These are phyloP conservation scores for Coemansia sp. DNA, from an alignment of 192 early-diverging fungal genomes.

Conservation along the genomic window DNA sequence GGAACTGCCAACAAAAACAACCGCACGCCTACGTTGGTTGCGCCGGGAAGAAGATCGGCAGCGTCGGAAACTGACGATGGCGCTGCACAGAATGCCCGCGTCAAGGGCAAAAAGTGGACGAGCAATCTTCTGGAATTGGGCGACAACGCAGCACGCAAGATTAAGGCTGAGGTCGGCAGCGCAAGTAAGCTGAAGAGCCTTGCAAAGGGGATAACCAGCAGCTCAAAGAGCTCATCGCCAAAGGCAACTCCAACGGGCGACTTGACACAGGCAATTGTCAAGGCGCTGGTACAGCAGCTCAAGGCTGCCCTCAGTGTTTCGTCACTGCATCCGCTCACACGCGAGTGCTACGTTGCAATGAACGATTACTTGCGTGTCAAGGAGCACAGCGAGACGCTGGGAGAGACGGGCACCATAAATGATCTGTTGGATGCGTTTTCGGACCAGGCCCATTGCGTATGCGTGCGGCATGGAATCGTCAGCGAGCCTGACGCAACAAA, in stretches of 20 bases:
- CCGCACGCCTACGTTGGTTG: conserved; percentile 53
- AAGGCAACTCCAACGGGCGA: conserved; percentile 15
- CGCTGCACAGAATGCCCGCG: conserved; percentile 1
- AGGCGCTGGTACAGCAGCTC: conserved; percentile 47
- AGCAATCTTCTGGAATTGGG: conserved; percentile 39
- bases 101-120: conserved; percentile 38
- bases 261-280: conserved; percentile 36
- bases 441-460: conserved; percentile 24
- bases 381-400: conserved; percentile 25
- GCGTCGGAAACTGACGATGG: neutral
- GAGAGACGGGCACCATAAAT: conserved; percentile 42
- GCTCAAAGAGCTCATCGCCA: conserved; percentile 1
- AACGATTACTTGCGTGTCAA: conserved; percentile 31
- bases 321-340: conserved; percentile 50
- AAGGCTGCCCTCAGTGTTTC: conserved; percentile 30
- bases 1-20: conserved; percentile 47
- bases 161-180: conserved; percentile 40
- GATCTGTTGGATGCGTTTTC: conserved; percentile 43
- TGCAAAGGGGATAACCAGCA: conserved; percentile 19
- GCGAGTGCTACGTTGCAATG: conserved; percentile 43
- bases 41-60: conserved; percentile 2
- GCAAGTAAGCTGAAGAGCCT: conserved; percentile 30
- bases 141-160: conserved; percentile 45
- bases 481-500: conserved; percentile 28
- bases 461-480: conserved; percentile 30